Evolutionary conservation across 805 yeast species (phyloP), one percentile per base, ranked within the genome.

Genomic region (Pichia membranifaciens): DNA sequence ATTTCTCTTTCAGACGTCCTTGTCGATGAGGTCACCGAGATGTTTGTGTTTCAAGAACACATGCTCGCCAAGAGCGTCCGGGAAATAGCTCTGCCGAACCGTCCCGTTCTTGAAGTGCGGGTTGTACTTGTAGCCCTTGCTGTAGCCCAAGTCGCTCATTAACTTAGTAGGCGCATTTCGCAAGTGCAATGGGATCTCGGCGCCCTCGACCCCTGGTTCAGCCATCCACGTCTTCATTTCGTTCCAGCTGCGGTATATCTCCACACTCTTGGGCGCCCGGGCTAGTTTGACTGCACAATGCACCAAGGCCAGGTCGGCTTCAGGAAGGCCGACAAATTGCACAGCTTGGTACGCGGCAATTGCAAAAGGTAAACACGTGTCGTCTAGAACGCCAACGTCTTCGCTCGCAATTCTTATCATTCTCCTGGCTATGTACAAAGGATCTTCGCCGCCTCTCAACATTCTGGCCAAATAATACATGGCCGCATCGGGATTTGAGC

Each of bases 341-440:
- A 87, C 82, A 0, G 97, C 88, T 38, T 87, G 87, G 62, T 86
- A 87, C 0, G 95, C 78, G 0, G 96, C 81, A 3, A 85, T 74
- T 1, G 96, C 93, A 67, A 93, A 83, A 2, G 96, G 96, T 38
- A 93, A 66, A 55, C 95, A 80, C 1, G 84, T 65, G 44, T 88
- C 87, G 62, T 93, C 98, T 3, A 85, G 71, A 2, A 87, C 67
- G 0, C 99, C 99, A 23, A 93, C 71, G 62, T 93, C 99, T 61
- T 93, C 99, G 59, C 93, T 83, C 0, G 99, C 98, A 18, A 93
- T 93, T 4, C 96, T 73, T 4, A 93, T 82, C 95, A 93, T 85
- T 54, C 99, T 70, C 38, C 99, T 72, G 0, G 93, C 89, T 12
- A 93, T 81, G 57, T 84, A 93, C 21, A 88, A 65, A 0, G 97